phyloP scores from a whole-genome alignment of 306 rosid genomes.

The Arachis hypogaea region DNA sequence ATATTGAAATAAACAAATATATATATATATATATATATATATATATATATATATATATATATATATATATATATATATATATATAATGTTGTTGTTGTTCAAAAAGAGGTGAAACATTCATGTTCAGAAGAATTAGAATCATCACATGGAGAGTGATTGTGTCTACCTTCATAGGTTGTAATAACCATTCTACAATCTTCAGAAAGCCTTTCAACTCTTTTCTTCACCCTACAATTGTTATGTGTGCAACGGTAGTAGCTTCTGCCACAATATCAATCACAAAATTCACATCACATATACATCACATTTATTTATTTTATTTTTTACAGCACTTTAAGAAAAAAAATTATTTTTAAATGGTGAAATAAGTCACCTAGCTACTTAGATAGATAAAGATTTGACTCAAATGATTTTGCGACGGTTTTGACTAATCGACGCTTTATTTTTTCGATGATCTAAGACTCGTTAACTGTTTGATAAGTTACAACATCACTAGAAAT shows the following conservation, averaged over 20 bases:
- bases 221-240: constrained; percentile 91
- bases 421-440: too few species aligned
- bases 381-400: too few species aligned
- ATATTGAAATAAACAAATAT: not conserved
- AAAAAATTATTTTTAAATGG: too few species aligned
- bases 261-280: constrained; percentile 43
- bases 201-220: constrained; percentile 90
- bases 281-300: not conserved
- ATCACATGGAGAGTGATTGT: constrained; percentile 92
- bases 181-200: constrained; percentile 99
- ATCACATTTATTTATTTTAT: too few species aligned
- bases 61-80: too few species aligned
- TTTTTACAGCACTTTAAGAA: too few species aligned
- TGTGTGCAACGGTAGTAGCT: constrained; percentile 97
- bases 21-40: not conserved
- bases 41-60: not conserved
- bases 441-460: too few species aligned
- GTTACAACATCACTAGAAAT: too few species aligned
- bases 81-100: not conserved
- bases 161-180: constrained; percentile 98
- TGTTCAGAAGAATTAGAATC: constrained; percentile 89
- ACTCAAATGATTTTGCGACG: too few species aligned
- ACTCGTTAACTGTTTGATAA: too few species aligned
- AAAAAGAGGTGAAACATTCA: constrained; percentile 86
- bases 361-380: too few species aligned